phyloP scores from a whole-genome alignment of 257 asterid species.

The Misopates orontium region DNA sequence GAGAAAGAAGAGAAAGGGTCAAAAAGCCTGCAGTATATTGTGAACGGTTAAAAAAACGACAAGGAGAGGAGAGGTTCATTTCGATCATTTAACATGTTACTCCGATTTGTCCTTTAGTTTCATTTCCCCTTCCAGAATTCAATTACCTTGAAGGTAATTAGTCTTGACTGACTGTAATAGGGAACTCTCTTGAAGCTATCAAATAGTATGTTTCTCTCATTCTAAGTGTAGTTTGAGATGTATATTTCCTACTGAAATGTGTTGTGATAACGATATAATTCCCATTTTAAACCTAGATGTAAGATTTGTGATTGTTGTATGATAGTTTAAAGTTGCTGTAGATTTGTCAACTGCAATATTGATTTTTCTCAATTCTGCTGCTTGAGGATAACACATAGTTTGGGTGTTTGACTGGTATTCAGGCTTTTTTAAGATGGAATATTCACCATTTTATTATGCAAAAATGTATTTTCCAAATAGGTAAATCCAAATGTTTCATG shows the following conservation, averaged over 20 bases:
- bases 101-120: constrained; percentile 14
- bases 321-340: constrained; percentile 23
- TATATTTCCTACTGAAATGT: constrained; percentile 20
- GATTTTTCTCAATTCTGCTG: no score
- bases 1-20: constrained; percentile 56
- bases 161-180: constrained; percentile 38
- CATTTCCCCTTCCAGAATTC: constrained; percentile 23
- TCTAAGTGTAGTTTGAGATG: constrained; percentile 37
- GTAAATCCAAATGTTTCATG: no score
- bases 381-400: no score
- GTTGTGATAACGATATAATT: constrained; percentile 7
- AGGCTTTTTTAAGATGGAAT: no score
- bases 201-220: constrained; percentile 29
- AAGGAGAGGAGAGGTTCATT: constrained; percentile 3
- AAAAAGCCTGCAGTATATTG: constrained; percentile 64
- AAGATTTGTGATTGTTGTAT: constrained; percentile 29
- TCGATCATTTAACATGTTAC: constrained; percentile 7
- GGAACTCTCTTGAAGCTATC: constrained; percentile 24
- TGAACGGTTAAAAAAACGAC: constrained; percentile 31
- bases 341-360: no score
- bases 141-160: constrained; percentile 21
- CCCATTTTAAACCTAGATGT: constrained; percentile 20
- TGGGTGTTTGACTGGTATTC: no score
- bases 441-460: no score
- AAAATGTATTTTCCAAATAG: no score